Conservation (phyloP, 1,284 basidiomycete species). For the Cystobasidium sp. region DNA sequence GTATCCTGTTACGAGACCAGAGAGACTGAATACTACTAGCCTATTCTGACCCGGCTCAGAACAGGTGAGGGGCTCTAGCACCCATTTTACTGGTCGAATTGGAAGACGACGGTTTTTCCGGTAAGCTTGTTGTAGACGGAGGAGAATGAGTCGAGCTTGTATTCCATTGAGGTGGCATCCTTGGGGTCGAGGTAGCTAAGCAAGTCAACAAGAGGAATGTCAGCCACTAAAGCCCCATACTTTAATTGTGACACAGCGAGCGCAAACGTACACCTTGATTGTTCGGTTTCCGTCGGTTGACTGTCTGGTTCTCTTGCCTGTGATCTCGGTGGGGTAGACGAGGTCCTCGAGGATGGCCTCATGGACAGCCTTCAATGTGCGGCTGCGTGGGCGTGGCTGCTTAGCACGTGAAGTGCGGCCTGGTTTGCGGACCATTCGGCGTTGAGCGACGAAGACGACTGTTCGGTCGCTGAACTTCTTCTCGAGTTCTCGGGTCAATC, state of each 20-base stretch:
- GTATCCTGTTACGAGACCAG: neutral
- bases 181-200: constrained; percentile 93
- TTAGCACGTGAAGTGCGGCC: constrained; percentile 87
- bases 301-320: constrained; percentile 94
- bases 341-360: constrained; percentile 98
- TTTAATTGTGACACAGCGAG: neutral
- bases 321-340: constrained; percentile 96
- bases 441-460: constrained; percentile 98
- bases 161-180: constrained; percentile 97
- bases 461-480: constrained; percentile 99
- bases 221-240: neutral
- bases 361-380: constrained; percentile 97
- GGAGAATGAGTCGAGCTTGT: constrained; percentile 97
- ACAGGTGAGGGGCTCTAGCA: constrained; percentile 3
- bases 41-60: neutral
- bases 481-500: constrained; percentile 97
- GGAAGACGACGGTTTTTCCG: constrained; percentile 76
- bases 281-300: constrained; percentile 87
- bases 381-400: constrained; percentile 96
- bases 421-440: constrained; percentile 97
- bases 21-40: constrained; percentile 12
- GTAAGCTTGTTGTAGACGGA: constrained; percentile 87
- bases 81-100: constrained; percentile 43
- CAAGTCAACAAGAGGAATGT: neutral
- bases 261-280: constrained; percentile 81